phyloP scores from a whole-genome alignment of 164 flowering plant species.

The Magnolia officinalis region DNA sequence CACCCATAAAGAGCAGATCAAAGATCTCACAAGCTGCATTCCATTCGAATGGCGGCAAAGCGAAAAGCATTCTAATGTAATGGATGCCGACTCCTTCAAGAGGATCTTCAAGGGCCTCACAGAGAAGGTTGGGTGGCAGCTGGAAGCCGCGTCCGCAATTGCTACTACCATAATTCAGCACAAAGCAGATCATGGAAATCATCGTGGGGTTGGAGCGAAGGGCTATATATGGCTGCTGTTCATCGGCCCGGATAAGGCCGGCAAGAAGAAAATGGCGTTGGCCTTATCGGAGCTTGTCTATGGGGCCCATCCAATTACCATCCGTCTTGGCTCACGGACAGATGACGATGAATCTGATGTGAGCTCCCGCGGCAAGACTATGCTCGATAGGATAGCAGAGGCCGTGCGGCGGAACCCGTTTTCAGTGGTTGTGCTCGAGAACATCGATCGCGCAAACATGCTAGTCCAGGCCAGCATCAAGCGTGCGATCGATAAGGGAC shows the following conservation, averaged over 20 bases:
- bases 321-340: constrained; percentile 55
- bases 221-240: constrained; percentile 80
- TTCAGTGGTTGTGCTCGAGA: constrained; percentile 74
- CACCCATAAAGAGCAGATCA: constrained; percentile 31
- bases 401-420: constrained; percentile 74
- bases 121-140: constrained; percentile 87
- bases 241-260: constrained; percentile 77
- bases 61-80: constrained; percentile 32
- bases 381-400: constrained; percentile 66
- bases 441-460: constrained; percentile 70
- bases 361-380: constrained; percentile 77
- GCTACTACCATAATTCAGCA: constrained; percentile 62
- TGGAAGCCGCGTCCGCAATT: constrained; percentile 71
- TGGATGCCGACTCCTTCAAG: constrained; percentile 74
- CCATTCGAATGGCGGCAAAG: constrained; percentile 45
- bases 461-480: constrained; percentile 64
- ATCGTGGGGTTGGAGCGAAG: constrained; percentile 43
- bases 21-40: constrained; percentile 55
- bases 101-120: constrained; percentile 66
- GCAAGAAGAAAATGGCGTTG: constrained; percentile 79
- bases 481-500: constrained; percentile 77
- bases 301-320: constrained; percentile 42
- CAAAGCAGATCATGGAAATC: constrained; percentile 54
- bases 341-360: constrained; percentile 30
- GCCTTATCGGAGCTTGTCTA: constrained; percentile 65